Evolutionary conservation across 495 filamentous ascomycete genomes (phyloP), one percentile per base, ranked within the genome.

Genomic region (Talaromyces ruber): DNA sequence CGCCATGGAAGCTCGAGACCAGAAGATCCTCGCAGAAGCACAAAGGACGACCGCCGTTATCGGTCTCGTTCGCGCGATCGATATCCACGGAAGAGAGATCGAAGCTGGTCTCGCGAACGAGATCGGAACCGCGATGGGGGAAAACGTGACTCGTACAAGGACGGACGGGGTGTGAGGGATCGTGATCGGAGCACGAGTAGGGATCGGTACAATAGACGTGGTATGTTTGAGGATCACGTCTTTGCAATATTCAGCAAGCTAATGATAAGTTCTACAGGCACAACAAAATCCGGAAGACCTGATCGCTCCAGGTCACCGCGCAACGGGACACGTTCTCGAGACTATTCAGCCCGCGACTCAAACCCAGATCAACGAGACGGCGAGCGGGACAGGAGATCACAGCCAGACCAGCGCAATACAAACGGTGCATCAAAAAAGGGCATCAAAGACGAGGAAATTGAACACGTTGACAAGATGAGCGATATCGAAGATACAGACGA

Each of bases 401-500:
- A 62, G 24, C 66, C 67, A 22, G 67, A 64, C 62, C 61, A 60
- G 30, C 64, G 64, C 56, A 65, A 69, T 29, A 56, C 69, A 24
- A 73, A 72, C 67, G 72, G 72, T 21, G 37, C 56, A 25, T n/a
- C 65, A 25, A 68, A 65, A n/a, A 47, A 63, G 9, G 67, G 61
- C 57, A 57, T 61, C 65, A 50, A 43, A 14, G 26, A 76, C 8
- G 72, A 74, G n/a, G 73, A 71, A 16, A 71, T 71, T 58, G 75
- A 74, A 74, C 77, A 70, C 51, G 67, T 70, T 67, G 76, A 76
- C 59, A 70, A 71, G 63, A 73, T 77, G 53, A 79, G 74, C 71
- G 79, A 83, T 51, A 81, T 79, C 16, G 81, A 84, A 32, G 77
- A 72, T 34, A 74, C 79, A 43, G 90, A 95, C 51, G 88, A 91